Conservation (phyloP, 257 asterid genomes). For the Gardenia jasminoides region DNA sequence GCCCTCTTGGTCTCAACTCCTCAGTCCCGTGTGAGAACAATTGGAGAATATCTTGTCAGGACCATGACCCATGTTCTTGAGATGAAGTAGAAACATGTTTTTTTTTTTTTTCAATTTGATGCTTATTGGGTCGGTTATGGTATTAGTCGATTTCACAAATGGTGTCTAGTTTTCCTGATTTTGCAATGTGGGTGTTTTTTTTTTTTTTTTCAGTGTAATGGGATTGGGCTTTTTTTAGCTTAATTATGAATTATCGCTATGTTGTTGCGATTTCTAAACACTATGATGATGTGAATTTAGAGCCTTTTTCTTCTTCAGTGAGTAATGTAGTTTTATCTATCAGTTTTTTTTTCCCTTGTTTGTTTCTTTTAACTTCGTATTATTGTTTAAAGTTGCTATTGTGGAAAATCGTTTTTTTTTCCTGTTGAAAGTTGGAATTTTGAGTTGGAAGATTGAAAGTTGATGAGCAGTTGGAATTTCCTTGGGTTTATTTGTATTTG, state of each 20-base stretch:
- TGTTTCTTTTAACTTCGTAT: not conserved
- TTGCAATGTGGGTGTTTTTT: too few species aligned
- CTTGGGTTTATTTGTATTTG: not conserved
- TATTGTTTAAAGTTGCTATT: not conserved
- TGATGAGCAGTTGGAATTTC: too few species aligned
- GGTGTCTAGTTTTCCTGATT: not conserved
- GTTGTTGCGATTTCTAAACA: not conserved
- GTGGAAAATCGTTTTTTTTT: too few species aligned
- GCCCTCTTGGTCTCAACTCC: constrained; percentile 77
- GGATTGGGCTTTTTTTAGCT: not conserved
- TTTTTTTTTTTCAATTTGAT: not conserved
- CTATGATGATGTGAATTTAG: not conserved
- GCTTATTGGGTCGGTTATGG: constrained; percentile 3
- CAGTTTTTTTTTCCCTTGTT: not conserved
- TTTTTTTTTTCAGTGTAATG: not conserved
- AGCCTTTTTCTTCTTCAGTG: not conserved
- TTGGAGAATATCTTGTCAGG: not conserved
- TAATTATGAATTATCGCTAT: not conserved
- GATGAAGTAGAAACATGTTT: not conserved
- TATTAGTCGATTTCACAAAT: constrained; percentile 24
- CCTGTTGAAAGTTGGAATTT: too few species aligned
- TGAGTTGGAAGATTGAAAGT: too few species aligned
- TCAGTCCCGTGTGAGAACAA: constrained; percentile 67
- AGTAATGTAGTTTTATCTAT: not conserved
- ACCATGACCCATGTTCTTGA: not conserved